Evolutionary conservation across 176 grass and related monocot species (phyloP), one percentile per base, ranked within the genome.

Genomic region (Cocos nucifera): DNA sequence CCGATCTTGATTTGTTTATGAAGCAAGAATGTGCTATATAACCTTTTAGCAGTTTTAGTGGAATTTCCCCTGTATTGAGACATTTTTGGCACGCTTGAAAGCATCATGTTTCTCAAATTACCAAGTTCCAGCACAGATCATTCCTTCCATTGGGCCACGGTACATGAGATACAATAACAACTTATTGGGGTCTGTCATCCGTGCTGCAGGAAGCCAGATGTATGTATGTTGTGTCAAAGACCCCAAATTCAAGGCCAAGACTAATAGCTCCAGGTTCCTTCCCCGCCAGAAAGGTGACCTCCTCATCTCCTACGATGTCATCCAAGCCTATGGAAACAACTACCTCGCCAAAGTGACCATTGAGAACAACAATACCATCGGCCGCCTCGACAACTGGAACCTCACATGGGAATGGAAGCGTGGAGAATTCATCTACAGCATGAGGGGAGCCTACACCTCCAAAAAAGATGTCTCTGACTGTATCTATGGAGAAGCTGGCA

Each of bases 361-460:
- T 67, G 79, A 98, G 81, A 98, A 88, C 75, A 82, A 85, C 87
- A 85, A 75, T 72, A 87, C 84, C 50, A 75, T 98, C 18, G 78
- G 81, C 63, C 81, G 87, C 4, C 84, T 98, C 4, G 93, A 98
- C 76, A 92, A 88, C 59, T 98, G 93, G 93, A 91, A 98, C 66
- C 75, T 98, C 17, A 92, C 87, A 7, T 98, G 93, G 93, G 87
- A 98, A 73, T 98, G 93, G 87, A 88, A 91, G 66, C 83, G 87
- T 20, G 84, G 79, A 29, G 87, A 98, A 69, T 92, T 98, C 76
- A 98, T 92, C 82, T 63, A 78, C 70, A 83, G 0, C 21, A 88
- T 98, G 87, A 75, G 67, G 50, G 93, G 87, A 54, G 93, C 87
- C 1, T 98, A 98, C 73, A 92, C 84, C 22, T 76, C 88, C 12